These are phyloP conservation scores for Penicillium sp. DNA, from an alignment of 2,329 filamentous ascomycete genomes.

Conservation along the genomic window DNA sequence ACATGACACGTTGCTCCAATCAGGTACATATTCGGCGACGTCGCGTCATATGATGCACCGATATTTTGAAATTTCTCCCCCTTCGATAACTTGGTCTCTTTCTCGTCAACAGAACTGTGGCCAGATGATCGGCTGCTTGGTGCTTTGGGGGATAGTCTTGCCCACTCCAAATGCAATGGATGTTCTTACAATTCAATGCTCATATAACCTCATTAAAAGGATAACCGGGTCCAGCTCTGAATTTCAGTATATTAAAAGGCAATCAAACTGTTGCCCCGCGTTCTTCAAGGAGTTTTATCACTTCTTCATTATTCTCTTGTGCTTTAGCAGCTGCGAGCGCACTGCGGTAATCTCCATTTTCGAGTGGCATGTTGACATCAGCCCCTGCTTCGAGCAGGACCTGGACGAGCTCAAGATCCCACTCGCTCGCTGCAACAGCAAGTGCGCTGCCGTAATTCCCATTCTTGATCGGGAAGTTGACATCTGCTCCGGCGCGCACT, in stretches of 20 bases:
- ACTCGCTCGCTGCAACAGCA: neutral
- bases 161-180: too few species aligned
- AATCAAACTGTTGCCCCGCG: neutral
- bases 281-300: neutral
- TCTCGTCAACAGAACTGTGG: too few species aligned
- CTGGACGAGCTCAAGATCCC: neutral
- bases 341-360: neutral
- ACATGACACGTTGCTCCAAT: too few species aligned
- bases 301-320: neutral
- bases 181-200: too few species aligned
- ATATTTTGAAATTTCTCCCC: too few species aligned
- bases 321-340: neutral
- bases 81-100: too few species aligned
- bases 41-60: too few species aligned
- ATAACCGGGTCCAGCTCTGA: too few species aligned
- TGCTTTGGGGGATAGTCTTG: too few species aligned
- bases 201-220: too few species aligned
- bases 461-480: neutral
- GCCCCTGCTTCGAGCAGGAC: slow-evolving; percentile 1
- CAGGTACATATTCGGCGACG: too few species aligned
- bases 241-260: neutral
- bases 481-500: slow-evolving; percentile 2
- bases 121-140: too few species aligned
- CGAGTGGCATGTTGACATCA: slow-evolving; percentile 2
- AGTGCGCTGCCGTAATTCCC: slow-evolving; percentile 1